A percentile compares a stretch with the other conserved stretches of the same genome.
phyloP scores from a whole-genome alignment of 1,284 basidiomycete genomes.

The Sanguinoderma infundibulare region DNA sequence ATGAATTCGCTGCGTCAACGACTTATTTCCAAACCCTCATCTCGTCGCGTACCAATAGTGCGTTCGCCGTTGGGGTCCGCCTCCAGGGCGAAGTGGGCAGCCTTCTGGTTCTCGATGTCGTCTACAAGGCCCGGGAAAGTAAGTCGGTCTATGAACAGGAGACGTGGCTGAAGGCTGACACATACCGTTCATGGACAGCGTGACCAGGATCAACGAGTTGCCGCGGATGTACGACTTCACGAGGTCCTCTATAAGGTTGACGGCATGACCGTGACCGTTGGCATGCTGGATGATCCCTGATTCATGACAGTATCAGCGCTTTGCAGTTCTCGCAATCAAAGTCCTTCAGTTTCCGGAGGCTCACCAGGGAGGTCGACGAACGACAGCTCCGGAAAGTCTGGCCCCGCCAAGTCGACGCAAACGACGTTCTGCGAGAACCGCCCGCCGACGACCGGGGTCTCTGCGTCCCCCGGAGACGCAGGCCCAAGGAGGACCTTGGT shows the following conservation, averaged over 20 bases:
- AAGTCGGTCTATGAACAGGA: background rate
- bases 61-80: slow-evolving; percentile 55
- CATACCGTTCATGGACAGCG: slow-evolving; percentile 64
- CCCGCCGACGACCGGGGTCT: background rate
- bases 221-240: slow-evolving; percentile 49
- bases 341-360: background rate
- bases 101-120: slow-evolving; percentile 66
- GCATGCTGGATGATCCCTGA: slow-evolving; percentile 63
- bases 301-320: too few species aligned
- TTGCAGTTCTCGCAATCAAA: too few species aligned
- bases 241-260: slow-evolving; percentile 52
- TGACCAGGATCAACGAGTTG: slow-evolving; percentile 55
- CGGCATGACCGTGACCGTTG: slow-evolving; percentile 45
- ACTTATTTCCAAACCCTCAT: background rate
- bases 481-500: slow-evolving; percentile 39
- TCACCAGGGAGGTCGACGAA: slow-evolving; percentile 52
- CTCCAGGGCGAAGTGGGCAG: slow-evolving; percentile 52
- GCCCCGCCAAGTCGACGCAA: slow-evolving; percentile 48
- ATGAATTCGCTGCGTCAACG: slow-evolving; percentile 13
- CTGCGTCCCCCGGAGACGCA: background rate
- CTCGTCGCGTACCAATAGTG: slow-evolving; percentile 55
- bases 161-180: background rate
- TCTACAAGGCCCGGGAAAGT: slow-evolving; percentile 41
- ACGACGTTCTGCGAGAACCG: slow-evolving; percentile 49
- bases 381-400: slow-evolving; percentile 45